Conservation (phyloP, 2,329 filamentous ascomycete genomes). For the Fusarium sp. region DNA sequence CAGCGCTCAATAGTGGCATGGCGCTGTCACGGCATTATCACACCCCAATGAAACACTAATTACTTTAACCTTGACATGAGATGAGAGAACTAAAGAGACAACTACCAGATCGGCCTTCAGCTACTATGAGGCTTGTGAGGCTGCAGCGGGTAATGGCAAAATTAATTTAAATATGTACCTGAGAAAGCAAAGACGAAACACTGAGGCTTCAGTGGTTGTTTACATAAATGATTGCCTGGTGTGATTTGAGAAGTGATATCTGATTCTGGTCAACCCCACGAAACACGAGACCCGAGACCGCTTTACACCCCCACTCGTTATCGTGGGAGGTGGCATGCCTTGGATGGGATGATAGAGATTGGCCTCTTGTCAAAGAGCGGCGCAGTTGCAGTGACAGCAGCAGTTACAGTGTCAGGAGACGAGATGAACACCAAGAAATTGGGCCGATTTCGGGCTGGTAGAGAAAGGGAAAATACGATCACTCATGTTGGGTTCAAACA, state of each 20-base stretch:
- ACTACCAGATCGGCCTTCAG: slow-evolving; percentile 13
- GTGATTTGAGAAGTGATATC: slow-evolving; percentile 5
- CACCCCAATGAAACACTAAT: slow-evolving; percentile 19
- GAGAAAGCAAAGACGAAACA: slow-evolving; percentile 11
- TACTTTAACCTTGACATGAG: neutral
- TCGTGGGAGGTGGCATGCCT: slow-evolving; percentile 30
- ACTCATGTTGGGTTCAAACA: slow-evolving; percentile 4
- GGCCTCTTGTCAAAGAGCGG: slow-evolving; percentile 1
- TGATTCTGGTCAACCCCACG: slow-evolving; percentile 22
- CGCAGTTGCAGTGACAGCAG: slow-evolving; percentile 6
- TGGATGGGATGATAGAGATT: slow-evolving; percentile 25
- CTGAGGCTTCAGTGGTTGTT: neutral
- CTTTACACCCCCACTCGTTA: slow-evolving; percentile 29
- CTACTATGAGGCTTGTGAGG: slow-evolving; percentile 17
- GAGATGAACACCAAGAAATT: neutral
- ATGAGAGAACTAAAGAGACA: slow-evolving; percentile 36
- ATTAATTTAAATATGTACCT: slow-evolving; percentile 15
- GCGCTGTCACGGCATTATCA: slow-evolving; percentile 16
- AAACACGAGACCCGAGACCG: neutral
- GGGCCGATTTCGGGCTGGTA: slow-evolving; percentile 14
- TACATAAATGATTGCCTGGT: neutral
- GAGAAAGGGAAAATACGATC: neutral
- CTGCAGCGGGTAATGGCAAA: slow-evolving; percentile 24
- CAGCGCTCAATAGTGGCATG: slow-evolving; percentile 16
- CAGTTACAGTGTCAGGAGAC: slow-evolving; percentile 6